Evolutionary conservation across 148 eudicot species (phyloP).

Genomic region (Camellia sinensis): DNA sequence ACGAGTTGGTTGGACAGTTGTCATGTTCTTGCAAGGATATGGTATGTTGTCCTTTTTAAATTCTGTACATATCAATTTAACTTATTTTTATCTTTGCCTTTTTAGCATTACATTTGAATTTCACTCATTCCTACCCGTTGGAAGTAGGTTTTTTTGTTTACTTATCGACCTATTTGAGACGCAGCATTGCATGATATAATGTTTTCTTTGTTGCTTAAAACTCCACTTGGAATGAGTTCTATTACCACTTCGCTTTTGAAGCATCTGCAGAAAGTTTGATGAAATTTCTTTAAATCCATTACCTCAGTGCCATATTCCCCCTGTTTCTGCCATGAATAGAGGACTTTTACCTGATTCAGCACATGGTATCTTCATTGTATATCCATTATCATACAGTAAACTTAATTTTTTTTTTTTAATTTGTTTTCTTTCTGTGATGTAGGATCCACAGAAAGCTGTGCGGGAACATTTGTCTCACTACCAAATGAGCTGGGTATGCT

Average conservation of each 20-base stretch:
- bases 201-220: background rate
- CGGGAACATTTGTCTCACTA: slow-evolving; percentile 81
- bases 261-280: no score
- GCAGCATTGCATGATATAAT: background rate
- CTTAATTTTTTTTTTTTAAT: no score
- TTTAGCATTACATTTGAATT: background rate
- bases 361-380: background rate
- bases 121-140: background rate
- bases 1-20: slow-evolving; percentile 82
- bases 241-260: background rate
- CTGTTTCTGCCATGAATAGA: no score
- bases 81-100: background rate
- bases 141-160: background rate
- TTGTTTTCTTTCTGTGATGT: no score
- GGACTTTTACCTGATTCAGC: background rate
- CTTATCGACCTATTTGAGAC: background rate
- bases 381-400: background rate
- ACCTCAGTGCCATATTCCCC: no score
- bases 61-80: background rate
- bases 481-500: slow-evolving; percentile 77
- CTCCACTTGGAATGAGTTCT: background rate
- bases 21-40: slow-evolving; percentile 96
- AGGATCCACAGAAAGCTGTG: no score
- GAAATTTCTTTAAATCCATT: no score
- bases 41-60: slow-evolving; percentile 40